phyloP scores from a whole-genome alignment of 2,329 filamentous ascomycete species.

The Aspergillus floridensis region DNA sequence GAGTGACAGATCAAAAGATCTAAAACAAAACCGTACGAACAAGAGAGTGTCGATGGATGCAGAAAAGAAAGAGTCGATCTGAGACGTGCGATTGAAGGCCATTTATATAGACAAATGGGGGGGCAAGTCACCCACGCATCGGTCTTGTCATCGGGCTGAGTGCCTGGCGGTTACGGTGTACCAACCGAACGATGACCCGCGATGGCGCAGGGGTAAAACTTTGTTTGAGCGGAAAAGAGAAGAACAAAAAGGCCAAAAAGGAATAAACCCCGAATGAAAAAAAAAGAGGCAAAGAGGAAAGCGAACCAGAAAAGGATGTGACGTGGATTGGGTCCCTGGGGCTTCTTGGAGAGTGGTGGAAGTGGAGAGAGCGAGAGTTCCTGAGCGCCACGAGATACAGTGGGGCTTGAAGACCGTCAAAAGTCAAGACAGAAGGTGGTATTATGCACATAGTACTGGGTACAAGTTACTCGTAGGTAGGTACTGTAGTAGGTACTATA shows the following conservation, averaged over 20 bases:
- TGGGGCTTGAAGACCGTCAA: not conserved
- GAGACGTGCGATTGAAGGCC: not conserved
- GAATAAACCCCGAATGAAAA: not conserved
- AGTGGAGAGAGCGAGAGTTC: not conserved
- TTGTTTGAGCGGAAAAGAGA: not conserved
- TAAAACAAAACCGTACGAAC: constrained; percentile 13
- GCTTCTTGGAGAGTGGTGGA: not conserved
- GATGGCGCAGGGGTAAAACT: constrained; percentile 1
- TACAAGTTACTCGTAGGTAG: no score
- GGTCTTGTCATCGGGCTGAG: not conserved
- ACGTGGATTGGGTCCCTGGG: not conserved
- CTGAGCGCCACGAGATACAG: not conserved
- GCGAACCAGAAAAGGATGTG: constrained; percentile 8
- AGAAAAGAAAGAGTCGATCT: constrained; percentile 11
- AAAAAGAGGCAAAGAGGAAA: constrained; percentile 4
- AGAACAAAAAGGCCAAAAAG: not conserved
- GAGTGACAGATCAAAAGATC: constrained; percentile 17
- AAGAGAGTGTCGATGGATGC: constrained; percentile 16
- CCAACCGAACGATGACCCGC: not conserved
- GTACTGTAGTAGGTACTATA: no score
- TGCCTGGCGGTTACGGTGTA: not conserved
- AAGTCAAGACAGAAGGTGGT: no score
- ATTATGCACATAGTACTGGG: no score
- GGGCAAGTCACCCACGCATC: constrained; percentile 3
- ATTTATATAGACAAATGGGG: not conserved